phyloP scores from a whole-genome alignment of 2,329 filamentous ascomycete genomes.

The Apiospora marii region DNA sequence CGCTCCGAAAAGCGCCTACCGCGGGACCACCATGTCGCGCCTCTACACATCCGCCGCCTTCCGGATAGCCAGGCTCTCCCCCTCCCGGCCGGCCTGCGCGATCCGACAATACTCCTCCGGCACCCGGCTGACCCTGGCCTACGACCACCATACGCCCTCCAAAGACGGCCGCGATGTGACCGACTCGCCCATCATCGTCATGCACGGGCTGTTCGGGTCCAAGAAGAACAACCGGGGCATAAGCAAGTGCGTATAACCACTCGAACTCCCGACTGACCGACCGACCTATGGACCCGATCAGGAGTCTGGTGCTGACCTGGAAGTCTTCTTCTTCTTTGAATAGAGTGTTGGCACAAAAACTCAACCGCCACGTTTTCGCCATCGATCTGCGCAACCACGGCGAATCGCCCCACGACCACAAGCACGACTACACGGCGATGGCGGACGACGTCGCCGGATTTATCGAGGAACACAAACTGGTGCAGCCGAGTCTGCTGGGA shows the following conservation, averaged over 20 bases:
- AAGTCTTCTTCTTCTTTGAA: conserved; percentile 27
- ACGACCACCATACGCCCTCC: conserved; percentile 70
- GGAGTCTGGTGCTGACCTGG: conserved; percentile 9
- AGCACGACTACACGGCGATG: conserved; percentile 84
- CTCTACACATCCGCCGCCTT: conserved; percentile 51
- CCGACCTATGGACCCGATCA: neutral
- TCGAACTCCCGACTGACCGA: too few species aligned
- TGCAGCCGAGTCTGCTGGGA: conserved; percentile 79
- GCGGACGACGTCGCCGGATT: conserved; percentile 85
- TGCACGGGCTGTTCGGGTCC: conserved; percentile 93
- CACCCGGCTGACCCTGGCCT: conserved; percentile 57
- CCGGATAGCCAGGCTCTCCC: conserved; percentile 34
- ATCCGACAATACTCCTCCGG: conserved; percentile 22
- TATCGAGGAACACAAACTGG: conserved; percentile 74
- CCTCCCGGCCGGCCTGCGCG: conserved; percentile 35
- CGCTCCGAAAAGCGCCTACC: neutral
- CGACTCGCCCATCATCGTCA: conserved; percentile 75
- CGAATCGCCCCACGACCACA: conserved; percentile 78
- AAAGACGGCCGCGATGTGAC: conserved; percentile 50
- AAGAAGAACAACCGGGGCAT: conserved; percentile 95
- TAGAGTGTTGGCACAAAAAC: conserved; percentile 81
- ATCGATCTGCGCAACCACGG: conserved; percentile 95
- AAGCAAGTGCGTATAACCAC: conserved; percentile 77
- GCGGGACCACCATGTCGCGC: conserved; percentile 44
- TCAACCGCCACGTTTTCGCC: conserved; percentile 82